Base-by-base conservation (phyloP, 2,329 filamentous ascomycete genomes). In the Aspergillus awamori region DNA sequence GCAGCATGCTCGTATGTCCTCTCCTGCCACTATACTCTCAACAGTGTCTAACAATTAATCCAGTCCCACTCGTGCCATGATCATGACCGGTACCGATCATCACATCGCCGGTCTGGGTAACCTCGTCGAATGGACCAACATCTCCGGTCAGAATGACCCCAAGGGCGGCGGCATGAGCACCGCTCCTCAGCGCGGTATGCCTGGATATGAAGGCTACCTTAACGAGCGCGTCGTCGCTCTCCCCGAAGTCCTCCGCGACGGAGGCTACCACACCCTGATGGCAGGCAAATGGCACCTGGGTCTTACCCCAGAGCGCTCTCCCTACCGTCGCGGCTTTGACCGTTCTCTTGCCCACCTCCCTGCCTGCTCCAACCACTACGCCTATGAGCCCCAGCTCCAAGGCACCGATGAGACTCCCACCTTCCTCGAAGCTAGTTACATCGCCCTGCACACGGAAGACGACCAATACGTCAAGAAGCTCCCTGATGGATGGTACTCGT, bases 261-360 rank as follows among this genome's bases (percentile, higher is more conserved):
- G 77, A 0, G 86, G 86, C 13, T 88, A 88, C 69, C 78, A 82
- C 53, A 88, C 86, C 1, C 65, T 86, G 5, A 86, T 88, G 81
- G 77, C 83, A 5, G 86, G 86, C 0, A 88, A 89, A 69, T 88
- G 86, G 86, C 85, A 88, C 71, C 74, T 88, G 17, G 86, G 86
- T 0, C 73, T 88, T 11, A 86, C 81, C 0, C 82, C 83, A 0
- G 84, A 88, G 65, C 80, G 81, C 4, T 82, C 80, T 4, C 86
- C 86, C 0, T 79, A 81, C 49, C 80, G 79, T 11, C 79, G 86
- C 8, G 86, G 87, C 0, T 89, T 89, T 65, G 82, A 86, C 61
- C 80, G 81, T 17, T 84, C 81, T 30, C 83, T 88, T 61, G 85
- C 86, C 2, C 83, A 86, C 67, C 75, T 89, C 3, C 86, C 86